Base-by-base conservation (phyloP, 2,329 filamentous ascomycete species). In the Xylariaceae sp. region DNA sequence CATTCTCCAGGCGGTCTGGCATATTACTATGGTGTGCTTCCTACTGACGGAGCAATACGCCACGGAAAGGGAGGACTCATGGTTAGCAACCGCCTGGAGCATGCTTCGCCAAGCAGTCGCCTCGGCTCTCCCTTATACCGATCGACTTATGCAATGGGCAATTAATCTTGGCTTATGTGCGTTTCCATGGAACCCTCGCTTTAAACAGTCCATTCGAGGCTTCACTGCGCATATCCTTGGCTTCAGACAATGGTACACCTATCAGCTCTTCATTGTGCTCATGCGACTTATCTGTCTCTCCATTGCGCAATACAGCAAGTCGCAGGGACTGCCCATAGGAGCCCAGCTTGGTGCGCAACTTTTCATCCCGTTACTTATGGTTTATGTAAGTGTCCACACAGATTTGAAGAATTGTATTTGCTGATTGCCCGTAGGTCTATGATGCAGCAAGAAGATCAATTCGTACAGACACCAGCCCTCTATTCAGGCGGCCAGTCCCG, bases 161-260 rank as follows among this genome's bases (percentile, higher is more conserved):
- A 66, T 85, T 17, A 58, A 68, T 45, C 67, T 75, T 11, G 77
- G 76, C 33, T 56, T 81, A 2, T 58, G 76, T 15, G 77, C 82
- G 3, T 67, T 77, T 11, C 86, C 82, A 77, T 89, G 86, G 86
- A 89, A 88, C 54, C 83, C 84, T 0, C 78, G 77, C 51, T 80
- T 87, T 56, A 75, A 80, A 32, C 75, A 84, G 58, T 78, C 77
- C 3, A 71, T 75, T 32, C 73, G 78, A n/a, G 83, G 81, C 47
- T 86, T 78, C 62, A 79, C 74, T 27, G 76, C 71, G 53, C 82
- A 80, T 49, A 72, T 88, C 31, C 64, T 76, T 3, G 84, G 85
- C 0, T 75, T 88, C 11, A 71, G 73, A 3, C 75, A 81, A 45
- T 87, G 87, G 76, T 88, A 89, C 62, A 75, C 74, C 1, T 78